Conservation (phyloP, 2,329 filamentous ascomycete species). For the Colletotrichum zoysiae region DNA sequence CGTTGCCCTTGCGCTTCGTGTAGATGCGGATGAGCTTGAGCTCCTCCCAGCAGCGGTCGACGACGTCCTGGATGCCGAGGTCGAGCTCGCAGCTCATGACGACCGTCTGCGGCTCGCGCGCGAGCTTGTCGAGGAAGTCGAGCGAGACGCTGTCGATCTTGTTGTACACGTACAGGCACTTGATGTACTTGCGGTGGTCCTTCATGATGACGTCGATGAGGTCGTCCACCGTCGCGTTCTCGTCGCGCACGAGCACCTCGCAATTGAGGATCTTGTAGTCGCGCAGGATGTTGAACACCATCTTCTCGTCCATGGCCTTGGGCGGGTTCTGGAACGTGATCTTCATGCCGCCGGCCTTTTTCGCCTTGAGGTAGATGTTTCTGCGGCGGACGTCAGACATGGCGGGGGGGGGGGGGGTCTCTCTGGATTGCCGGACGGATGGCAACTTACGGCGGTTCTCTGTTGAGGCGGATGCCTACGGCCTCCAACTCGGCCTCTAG, state of each 20-base stretch:
- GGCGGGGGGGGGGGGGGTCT: neutral
- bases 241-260: conserved; percentile 94
- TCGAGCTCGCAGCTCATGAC: conserved; percentile 99
- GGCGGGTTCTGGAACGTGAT: conserved; percentile 94
- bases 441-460: conserved; percentile 81
- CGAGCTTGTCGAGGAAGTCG: conserved; percentile 91
- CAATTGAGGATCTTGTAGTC: conserved; percentile 99
- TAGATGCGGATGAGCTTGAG: conserved; percentile 91
- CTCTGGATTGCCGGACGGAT: neutral
- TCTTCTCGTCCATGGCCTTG: conserved; percentile 94
- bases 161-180: conserved; percentile 97
- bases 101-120: conserved; percentile 91
- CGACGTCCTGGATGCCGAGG: conserved; percentile 91
- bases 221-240: conserved; percentile 95
- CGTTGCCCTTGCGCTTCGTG: conserved; percentile 94
- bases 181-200: conserved; percentile 97
- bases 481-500: conserved; percentile 94
- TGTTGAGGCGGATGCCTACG: conserved; percentile 93
- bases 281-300: conserved; percentile 96
- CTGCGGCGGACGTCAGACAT: conserved; percentile 56
- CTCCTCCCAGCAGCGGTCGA: conserved; percentile 96
- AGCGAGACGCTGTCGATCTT: conserved; percentile 97
- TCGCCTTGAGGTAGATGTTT: conserved; percentile 96
- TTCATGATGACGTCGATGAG: conserved; percentile 99
- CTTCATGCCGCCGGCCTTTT: conserved; percentile 98